Evolutionary conservation across 345 rosid species (phyloP).

Genomic region (Populus alba): DNA sequence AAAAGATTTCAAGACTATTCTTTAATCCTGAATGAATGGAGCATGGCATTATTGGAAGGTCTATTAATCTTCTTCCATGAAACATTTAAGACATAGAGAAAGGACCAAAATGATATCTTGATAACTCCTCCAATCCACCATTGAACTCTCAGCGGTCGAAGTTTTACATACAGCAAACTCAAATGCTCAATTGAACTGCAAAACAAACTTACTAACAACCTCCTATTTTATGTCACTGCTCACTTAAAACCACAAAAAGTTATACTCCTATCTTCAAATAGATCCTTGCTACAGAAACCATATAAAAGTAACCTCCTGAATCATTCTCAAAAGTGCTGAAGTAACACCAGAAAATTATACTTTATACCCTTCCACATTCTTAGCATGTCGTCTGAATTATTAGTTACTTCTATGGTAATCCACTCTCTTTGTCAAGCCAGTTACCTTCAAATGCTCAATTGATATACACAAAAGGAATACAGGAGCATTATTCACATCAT

Average conservation of each 20-base stretch:
- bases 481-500: slow-evolving; percentile 3
- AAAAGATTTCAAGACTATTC: background rate
- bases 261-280: background rate
- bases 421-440: background rate
- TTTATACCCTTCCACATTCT: background rate
- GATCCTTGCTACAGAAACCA: background rate
- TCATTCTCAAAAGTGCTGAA: background rate
- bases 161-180: background rate
- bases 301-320: background rate
- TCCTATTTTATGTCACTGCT: background rate
- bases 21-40: background rate
- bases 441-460: background rate
- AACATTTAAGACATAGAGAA: background rate
- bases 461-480: background rate
- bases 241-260: background rate
- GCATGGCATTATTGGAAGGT: background rate
- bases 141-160: background rate
- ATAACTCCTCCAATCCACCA: background rate
- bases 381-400: background rate
- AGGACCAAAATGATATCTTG: background rate
- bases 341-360: background rate
- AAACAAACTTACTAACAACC: background rate
- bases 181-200: background rate
- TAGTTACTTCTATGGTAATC: background rate
- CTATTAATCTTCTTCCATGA: background rate